Evolutionary conservation across 2,329 filamentous ascomycete species (phyloP).

Genomic region (Aspergillus aculeatus): DNA sequence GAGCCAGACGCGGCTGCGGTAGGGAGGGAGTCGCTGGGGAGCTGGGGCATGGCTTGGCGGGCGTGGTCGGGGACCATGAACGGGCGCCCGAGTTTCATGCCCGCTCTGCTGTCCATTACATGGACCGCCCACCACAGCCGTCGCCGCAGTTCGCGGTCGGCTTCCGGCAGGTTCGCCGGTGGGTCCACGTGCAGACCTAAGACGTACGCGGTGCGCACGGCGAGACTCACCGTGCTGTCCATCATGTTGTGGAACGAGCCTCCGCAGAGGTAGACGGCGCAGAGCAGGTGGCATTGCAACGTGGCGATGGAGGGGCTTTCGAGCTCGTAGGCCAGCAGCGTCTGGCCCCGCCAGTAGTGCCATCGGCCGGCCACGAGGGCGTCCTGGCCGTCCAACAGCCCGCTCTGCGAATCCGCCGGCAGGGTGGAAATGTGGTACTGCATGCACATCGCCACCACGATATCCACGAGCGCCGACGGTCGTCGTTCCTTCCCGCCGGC

Average conservation of each 20-base stretch:
- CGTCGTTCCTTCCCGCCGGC: slow-evolving; percentile 8
- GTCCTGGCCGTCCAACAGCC: background rate
- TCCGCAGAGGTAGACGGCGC: slow-evolving; percentile 2
- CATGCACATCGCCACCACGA: slow-evolving; percentile 24
- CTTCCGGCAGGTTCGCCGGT: background rate
- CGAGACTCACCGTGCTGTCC: background rate
- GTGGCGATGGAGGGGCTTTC: slow-evolving; percentile 5
- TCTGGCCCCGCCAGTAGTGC: slow-evolving; percentile 7
- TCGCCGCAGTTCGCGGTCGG: slow-evolving; percentile 1
- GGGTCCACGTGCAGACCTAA: slow-evolving; percentile 7
- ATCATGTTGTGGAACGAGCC: slow-evolving; percentile 9
- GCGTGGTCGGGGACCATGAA: background rate
- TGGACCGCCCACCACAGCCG: slow-evolving; percentile 7
- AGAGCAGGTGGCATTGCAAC: slow-evolving; percentile 8
- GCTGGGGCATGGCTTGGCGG: background rate
- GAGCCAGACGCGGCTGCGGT: slow-evolving; percentile 16
- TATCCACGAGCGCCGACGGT: slow-evolving; percentile 21
- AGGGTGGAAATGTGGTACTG: slow-evolving; percentile 17
- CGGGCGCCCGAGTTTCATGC: slow-evolving; percentile 23
- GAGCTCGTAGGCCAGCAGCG: slow-evolving; percentile 5
- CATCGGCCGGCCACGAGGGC: slow-evolving; percentile 4
- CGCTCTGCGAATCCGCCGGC: background rate
- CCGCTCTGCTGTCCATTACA: slow-evolving; percentile 14
- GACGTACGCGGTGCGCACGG: slow-evolving; percentile 2
- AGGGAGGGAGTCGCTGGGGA: slow-evolving; percentile 14